Evolutionary conservation across 805 yeast species (phyloP).

Genomic region (Cyberlindnera xishuangbannaensis): DNA sequence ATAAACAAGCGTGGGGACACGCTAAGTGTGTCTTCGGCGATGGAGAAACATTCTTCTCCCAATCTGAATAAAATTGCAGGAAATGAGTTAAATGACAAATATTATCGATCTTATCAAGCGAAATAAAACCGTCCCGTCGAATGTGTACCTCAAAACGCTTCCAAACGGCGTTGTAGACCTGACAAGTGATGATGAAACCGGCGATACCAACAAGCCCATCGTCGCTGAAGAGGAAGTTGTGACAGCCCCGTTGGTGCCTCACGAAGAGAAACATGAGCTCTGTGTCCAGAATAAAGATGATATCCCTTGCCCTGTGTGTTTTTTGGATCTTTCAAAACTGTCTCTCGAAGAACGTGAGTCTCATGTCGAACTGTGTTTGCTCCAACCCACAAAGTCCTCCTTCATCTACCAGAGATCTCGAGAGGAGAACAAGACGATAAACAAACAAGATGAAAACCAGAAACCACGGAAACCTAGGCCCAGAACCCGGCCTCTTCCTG

Average conservation of each 20-base stretch:
- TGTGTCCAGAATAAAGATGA: neutral
- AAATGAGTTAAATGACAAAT: conserved; percentile 3
- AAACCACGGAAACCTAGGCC: conserved; percentile 19
- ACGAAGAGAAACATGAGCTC: neutral
- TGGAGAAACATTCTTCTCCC: neutral
- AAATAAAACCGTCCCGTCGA: neutral
- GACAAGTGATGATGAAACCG: conserved; percentile 5
- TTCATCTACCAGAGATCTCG: conserved; percentile 28
- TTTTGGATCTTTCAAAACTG: conserved; percentile 31
- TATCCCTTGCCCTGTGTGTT: conserved; percentile 50
- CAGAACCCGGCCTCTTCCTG: conserved; percentile 31
- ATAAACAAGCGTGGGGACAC: no score
- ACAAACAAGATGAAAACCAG: conserved; percentile 27
- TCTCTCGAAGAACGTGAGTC: conserved; percentile 37
- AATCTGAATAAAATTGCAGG: no score
- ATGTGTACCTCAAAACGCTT: neutral
- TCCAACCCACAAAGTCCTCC: conserved; percentile 7
- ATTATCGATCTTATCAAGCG: conserved; percentile 9
- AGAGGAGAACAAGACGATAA: conserved; percentile 20
- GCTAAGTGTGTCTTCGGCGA: neutral
- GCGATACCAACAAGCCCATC: neutral
- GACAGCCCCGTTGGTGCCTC: neutral
- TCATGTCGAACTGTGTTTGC: conserved; percentile 53
- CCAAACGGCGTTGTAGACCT: conserved; percentile 12
- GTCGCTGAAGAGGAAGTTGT: neutral